Conservation (phyloP, 2,329 filamentous ascomycete species). For the Pseudovirgaria hyperparasitica region DNA sequence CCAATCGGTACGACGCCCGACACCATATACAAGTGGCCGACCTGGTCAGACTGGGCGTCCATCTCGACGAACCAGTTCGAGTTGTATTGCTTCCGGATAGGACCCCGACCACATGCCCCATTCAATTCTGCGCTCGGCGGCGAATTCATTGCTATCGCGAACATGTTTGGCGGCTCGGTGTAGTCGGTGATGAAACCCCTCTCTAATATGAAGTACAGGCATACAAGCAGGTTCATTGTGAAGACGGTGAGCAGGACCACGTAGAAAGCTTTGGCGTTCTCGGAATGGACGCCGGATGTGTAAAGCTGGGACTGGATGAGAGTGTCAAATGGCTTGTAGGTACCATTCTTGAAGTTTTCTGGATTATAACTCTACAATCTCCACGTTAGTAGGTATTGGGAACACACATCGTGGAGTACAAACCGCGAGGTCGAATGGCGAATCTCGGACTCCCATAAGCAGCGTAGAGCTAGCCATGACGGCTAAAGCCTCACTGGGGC, state of each 20-base stretch:
- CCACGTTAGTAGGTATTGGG: background rate
- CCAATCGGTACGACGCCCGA: no score
- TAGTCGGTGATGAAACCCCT: slow-evolving; percentile 62
- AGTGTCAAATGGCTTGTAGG: slow-evolving; percentile 43
- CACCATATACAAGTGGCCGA: slow-evolving; percentile 42
- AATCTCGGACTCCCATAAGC: slow-evolving; percentile 44
- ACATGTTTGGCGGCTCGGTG: slow-evolving; percentile 64
- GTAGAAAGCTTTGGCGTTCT: slow-evolving; percentile 56
- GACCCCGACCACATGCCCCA: slow-evolving; percentile 45
- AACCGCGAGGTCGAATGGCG: slow-evolving; percentile 45
- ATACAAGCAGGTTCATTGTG: slow-evolving; percentile 51
- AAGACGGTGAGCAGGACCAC: slow-evolving; percentile 53
- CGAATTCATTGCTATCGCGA: slow-evolving; percentile 56
- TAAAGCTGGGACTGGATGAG: slow-evolving; percentile 54
- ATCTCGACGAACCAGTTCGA: slow-evolving; percentile 35
- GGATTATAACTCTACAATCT: slow-evolving; percentile 2
- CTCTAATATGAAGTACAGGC: slow-evolving; percentile 48
- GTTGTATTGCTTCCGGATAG: slow-evolving; percentile 35
- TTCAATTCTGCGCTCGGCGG: slow-evolving; percentile 39
- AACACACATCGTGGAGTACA: slow-evolving; percentile 4
- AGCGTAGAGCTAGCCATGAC: slow-evolving; percentile 57
- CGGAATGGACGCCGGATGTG: slow-evolving; percentile 48
- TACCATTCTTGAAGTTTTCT: background rate
- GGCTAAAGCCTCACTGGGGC: slow-evolving; percentile 60
- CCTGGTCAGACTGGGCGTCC: no score